A percentile compares a stretch with the other conserved stretches of the same genome.
Conservation (phyloP, 2,329 filamentous ascomycete species). For the Chrysoporthe cubensis region DNA sequence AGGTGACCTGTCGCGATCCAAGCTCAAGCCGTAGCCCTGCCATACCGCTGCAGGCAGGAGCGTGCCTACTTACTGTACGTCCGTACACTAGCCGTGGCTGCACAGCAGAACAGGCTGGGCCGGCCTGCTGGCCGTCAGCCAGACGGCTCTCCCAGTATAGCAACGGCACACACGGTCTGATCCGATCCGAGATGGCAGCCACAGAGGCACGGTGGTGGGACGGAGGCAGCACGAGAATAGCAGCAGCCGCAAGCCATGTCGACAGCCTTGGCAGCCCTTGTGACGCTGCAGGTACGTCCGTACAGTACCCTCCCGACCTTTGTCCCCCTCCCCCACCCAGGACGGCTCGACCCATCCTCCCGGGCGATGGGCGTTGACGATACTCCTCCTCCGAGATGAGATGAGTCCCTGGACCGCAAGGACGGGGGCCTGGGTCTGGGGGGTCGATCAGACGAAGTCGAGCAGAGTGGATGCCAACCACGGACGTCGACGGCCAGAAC, state of each 20-base stretch:
- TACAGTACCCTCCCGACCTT: neutral
- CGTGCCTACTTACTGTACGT: no score
- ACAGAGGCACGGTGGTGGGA: neutral
- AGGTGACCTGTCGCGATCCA: conserved; percentile 5
- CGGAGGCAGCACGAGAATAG: conserved; percentile 21
- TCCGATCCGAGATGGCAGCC: conserved; percentile 1
- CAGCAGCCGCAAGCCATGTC: conserved; percentile 18
- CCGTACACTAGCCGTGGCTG: neutral
- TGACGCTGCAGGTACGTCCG: neutral
- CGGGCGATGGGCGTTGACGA: no score
- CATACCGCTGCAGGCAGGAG: no score
- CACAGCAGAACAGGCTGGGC: conserved; percentile 5
- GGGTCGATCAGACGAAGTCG: neutral
- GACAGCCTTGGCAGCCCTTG: neutral
- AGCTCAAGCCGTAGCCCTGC: conserved; percentile 17
- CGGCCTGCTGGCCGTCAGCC: conserved; percentile 7
- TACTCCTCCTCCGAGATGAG: neutral
- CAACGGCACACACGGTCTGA: neutral
- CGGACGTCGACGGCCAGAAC: neutral
- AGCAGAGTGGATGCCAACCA: conserved; percentile 2
- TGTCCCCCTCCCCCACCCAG: no score
- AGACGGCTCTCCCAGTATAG: neutral
- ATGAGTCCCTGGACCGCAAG: neutral
- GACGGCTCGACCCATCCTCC: no score
- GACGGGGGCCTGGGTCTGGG: no score